Base-by-base conservation (phyloP, 1,284 basidiomycete species). In the Crucibulum cyathiforme region DNA sequence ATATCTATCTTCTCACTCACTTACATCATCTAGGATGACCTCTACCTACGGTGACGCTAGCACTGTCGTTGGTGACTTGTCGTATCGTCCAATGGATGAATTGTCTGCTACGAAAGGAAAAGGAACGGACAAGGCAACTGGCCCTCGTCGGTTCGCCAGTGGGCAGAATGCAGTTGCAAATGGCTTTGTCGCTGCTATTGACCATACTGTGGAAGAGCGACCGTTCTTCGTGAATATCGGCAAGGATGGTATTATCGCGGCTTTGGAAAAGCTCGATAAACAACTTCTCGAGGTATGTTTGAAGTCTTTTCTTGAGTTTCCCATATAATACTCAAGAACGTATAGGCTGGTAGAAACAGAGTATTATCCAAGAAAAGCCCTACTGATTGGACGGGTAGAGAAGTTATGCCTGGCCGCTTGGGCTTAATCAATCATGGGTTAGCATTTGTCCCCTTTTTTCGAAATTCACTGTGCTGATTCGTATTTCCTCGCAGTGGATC, bases 351-450 rank as follows among this genome's bases (percentile, higher is more conserved):
- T 31, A 76, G 86, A 38, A 78, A 62, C 43, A 82, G 76, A 45
- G 61, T 83, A 9, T 67, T 83, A 36, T 88, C 87, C 0, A 64
- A 61, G 58, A 71, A 90, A 83, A 60, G 61, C 3, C 89, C 89
- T 6, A 84, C 85, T 3, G 82, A 84, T 59, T 92, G 90, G 89
- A 84, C 85, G 57, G 91, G 90, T 13, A 80, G 76, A 57, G 89
- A 92, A 71, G 83, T 93, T 46, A 78, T 79, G 36, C 90, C 89
- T 2, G 90, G 90, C 41, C 78, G 75, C 62, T 68, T 92, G 39
- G 90, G 90, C 8, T 74, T 92, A 19, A 86, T 92, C 62, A 91
- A 88, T 69, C 90, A 93, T 70, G 91, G 76, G 77, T 77, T 51
- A 36, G 67, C 54, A 9, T 41, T 31, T 49, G 34, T 49, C 36